Evolutionary conservation across 176 grass and related monocot species (phyloP).

Genomic region (Oryza meridionalis): DNA sequence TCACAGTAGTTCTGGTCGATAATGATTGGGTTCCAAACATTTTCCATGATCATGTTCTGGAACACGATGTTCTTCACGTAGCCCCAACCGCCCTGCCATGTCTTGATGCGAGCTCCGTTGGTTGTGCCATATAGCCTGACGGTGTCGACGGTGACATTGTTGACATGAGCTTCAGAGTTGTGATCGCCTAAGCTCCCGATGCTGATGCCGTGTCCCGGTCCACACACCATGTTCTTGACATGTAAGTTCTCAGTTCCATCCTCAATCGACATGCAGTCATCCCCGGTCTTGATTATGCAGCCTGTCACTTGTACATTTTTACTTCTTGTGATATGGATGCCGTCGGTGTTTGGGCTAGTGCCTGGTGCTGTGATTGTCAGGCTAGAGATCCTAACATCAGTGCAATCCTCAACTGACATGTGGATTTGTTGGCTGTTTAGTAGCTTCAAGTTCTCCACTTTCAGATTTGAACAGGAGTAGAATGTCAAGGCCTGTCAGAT

Average conservation of each 20-base stretch:
- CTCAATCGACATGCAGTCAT: slow-evolving; percentile 54
- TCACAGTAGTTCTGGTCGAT: slow-evolving; percentile 67
- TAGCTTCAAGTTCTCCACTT: slow-evolving; percentile 10
- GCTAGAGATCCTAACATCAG: neutral
- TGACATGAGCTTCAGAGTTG: slow-evolving; percentile 44
- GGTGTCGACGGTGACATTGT: slow-evolving; percentile 43
- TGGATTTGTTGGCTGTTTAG: slow-evolving; percentile 41
- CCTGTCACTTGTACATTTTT: slow-evolving; percentile 13
- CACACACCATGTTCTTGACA: slow-evolving; percentile 38
- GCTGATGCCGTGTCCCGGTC: slow-evolving; percentile 50
- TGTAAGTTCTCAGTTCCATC: slow-evolving; percentile 18
- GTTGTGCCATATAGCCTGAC: slow-evolving; percentile 45
- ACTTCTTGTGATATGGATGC: slow-evolving; percentile 12
- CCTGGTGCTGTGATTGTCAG: slow-evolving; percentile 18
- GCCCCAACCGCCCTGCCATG: slow-evolving; percentile 56
- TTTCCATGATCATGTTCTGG: slow-evolving; percentile 55
- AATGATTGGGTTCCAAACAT: slow-evolving; percentile 57
- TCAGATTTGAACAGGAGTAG: slow-evolving; percentile 48
- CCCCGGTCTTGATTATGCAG: slow-evolving; percentile 38
- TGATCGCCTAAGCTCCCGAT: slow-evolving; percentile 59
- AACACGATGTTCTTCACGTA: slow-evolving; percentile 50
- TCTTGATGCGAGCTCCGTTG: slow-evolving; percentile 74
- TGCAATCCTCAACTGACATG: slow-evolving; percentile 7
- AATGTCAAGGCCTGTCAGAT: slow-evolving; percentile 42
- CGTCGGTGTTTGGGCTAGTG: slow-evolving; percentile 27